A percentile compares a stretch with the other conserved stretches of the same genome.
phyloP scores from a whole-genome alignment of 305 asterid genomes.

The Fraxinus latifolia region DNA sequence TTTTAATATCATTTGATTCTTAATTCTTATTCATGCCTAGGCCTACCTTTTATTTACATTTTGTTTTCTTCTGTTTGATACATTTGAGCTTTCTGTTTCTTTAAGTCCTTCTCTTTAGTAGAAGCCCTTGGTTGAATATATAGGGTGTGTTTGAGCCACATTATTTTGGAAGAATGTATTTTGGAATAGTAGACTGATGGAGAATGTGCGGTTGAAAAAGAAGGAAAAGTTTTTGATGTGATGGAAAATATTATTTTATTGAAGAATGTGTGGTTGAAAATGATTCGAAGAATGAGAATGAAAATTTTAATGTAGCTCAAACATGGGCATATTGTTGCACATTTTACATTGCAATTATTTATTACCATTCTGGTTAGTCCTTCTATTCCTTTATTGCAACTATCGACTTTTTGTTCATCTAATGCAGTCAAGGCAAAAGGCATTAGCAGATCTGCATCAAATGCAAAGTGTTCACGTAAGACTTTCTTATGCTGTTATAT shows the following conservation, averaged over 20 bases:
- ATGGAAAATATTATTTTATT: too few relatives aligned
- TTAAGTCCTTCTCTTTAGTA: not conserved
- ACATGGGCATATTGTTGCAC: not conserved
- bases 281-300: too few relatives aligned
- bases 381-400: constrained; percentile 6
- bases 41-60: not conserved
- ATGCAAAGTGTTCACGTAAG: constrained; percentile 85
- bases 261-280: too few relatives aligned
- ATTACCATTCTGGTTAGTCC: not conserved
- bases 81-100: not conserved
- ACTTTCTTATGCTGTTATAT: constrained; percentile 17
- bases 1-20: not conserved
- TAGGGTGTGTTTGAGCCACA: too few relatives aligned
- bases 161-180: too few relatives aligned
- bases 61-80: not conserved
- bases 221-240: too few relatives aligned
- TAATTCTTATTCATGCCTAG: not conserved
- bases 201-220: too few relatives aligned
- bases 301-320: too few relatives aligned
- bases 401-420: not conserved
- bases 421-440: constrained; percentile 87
- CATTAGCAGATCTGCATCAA: constrained; percentile 68
- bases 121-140: not conserved
- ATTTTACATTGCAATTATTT: not conserved
- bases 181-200: too few relatives aligned